A percentile compares a stretch with the other conserved stretches of the same genome.
phyloP scores from a whole-genome alignment of 306 rosid species.

The Phaseolus lunatus region DNA sequence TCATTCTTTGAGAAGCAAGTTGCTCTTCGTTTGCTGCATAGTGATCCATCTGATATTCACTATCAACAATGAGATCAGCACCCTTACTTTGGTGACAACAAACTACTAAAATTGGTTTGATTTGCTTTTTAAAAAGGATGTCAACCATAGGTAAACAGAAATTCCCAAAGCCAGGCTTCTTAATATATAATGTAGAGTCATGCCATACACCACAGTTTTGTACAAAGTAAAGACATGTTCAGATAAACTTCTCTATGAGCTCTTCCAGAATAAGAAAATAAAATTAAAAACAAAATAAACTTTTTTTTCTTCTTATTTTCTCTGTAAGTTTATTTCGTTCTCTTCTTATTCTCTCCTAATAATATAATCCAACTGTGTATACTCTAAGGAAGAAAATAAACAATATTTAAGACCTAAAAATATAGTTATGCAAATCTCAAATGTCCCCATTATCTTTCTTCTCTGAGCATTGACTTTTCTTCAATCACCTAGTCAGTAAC shows the following conservation, averaged over 20 bases:
- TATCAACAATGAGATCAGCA: slow-evolving; percentile 27
- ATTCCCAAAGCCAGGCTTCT: background rate
- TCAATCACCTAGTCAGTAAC: background rate
- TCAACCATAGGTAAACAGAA: background rate
- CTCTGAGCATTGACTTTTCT: background rate
- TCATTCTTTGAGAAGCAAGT: slow-evolving; percentile 68
- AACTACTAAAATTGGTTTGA: background rate
- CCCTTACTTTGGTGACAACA: slow-evolving; percentile 1
- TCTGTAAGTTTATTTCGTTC: too few species aligned
- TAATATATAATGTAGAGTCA: background rate
- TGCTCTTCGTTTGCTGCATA: slow-evolving; percentile 81
- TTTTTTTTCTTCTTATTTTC: too few species aligned
- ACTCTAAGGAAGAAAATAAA: background rate
- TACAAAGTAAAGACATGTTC: background rate
- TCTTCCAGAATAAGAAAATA: too few species aligned
- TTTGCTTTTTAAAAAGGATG: background rate
- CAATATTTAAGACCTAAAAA: background rate
- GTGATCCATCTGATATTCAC: slow-evolving; percentile 58
- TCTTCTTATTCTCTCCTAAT: too few species aligned
- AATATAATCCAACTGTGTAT: background rate
- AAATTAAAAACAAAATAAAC: too few species aligned
- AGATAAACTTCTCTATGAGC: too few species aligned
- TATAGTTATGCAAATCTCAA: background rate
- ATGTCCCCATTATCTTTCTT: background rate
- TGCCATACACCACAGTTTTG: background rate